Evolutionary conservation across 352 stramenopile genomes (phyloP).

Genomic region (Pythium chondricola): DNA sequence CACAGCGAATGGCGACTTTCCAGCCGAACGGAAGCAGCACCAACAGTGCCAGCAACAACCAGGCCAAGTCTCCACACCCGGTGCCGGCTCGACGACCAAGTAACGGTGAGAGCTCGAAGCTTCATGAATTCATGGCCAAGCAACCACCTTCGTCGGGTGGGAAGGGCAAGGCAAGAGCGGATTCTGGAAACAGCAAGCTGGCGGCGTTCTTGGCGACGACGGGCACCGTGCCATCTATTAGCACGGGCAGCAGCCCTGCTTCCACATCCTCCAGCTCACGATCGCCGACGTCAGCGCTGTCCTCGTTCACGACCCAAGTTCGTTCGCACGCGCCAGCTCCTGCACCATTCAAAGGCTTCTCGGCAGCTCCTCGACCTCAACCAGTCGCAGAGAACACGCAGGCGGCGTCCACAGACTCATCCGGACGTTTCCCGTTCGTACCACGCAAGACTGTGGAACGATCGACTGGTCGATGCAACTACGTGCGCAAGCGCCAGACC

Average conservation of each 20-base stretch:
- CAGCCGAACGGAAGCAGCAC: constrained; percentile 23
- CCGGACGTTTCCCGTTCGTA: constrained; percentile 27
- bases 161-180: constrained; percentile 37
- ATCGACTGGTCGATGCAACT: constrained; percentile 63
- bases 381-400: neutral
- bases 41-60: neutral
- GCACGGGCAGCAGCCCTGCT: constrained; percentile 11
- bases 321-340: neutral
- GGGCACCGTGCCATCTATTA: constrained; percentile 30
- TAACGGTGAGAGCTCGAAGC: constrained; percentile 65
- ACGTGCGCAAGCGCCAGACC: constrained; percentile 69
- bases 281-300: constrained; percentile 11
- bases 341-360: neutral
- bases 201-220: constrained; percentile 69
- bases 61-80: constrained; percentile 8
- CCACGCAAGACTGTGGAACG: constrained; percentile 44
- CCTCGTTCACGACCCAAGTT: constrained; percentile 17
- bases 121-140: constrained; percentile 76
- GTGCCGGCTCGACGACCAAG: constrained; percentile 19
- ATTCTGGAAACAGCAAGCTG: constrained; percentile 66
- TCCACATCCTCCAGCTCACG: constrained; percentile 15
- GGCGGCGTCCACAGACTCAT: constrained; percentile 1
- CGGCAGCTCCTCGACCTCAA: neutral
- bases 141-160: constrained; percentile 31
- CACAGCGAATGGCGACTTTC: constrained; percentile 57